Conservation (phyloP, 257 asterid genomes). For the Primulina tabacum region DNA sequence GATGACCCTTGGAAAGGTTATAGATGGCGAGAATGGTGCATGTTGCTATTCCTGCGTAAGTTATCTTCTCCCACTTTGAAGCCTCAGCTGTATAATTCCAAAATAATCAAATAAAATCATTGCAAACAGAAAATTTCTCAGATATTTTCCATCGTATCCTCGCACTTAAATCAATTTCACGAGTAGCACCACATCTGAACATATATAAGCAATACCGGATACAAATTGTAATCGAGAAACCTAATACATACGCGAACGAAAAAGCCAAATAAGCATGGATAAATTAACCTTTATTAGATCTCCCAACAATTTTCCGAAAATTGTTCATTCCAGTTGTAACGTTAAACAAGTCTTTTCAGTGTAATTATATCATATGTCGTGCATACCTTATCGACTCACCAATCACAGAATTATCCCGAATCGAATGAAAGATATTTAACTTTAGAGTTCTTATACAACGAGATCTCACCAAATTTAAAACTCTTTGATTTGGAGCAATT, state of each 20-base stretch:
- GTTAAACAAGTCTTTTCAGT: too few species aligned
- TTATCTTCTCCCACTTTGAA: constrained; percentile 84
- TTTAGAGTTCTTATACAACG: too few species aligned
- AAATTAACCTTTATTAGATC: not conserved
- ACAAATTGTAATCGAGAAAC: not conserved
- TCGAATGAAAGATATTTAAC: too few species aligned
- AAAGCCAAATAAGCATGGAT: not conserved
- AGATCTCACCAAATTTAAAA: too few species aligned
- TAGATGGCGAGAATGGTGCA: constrained; percentile 46
- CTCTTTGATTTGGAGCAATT: too few species aligned
- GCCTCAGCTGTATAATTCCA: constrained; percentile 60
- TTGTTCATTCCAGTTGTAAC: not conserved
- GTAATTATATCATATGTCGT: too few species aligned
- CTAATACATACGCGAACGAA: not conserved
- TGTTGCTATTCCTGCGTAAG: constrained; percentile 44
- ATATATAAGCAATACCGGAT: too few species aligned
- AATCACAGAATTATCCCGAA: too few species aligned
- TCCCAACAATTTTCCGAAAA: not conserved
- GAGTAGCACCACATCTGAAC: not conserved
- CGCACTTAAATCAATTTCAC: not conserved
- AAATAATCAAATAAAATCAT: not conserved
- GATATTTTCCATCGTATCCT: constrained; percentile 2
- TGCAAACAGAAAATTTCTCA: not conserved
- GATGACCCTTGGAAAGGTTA: constrained; percentile 75
- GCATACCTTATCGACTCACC: too few species aligned